Evolutionary conservation across 2,329 filamentous ascomycete genomes (phyloP).

Genomic region (Aspergillus awamori): DNA sequence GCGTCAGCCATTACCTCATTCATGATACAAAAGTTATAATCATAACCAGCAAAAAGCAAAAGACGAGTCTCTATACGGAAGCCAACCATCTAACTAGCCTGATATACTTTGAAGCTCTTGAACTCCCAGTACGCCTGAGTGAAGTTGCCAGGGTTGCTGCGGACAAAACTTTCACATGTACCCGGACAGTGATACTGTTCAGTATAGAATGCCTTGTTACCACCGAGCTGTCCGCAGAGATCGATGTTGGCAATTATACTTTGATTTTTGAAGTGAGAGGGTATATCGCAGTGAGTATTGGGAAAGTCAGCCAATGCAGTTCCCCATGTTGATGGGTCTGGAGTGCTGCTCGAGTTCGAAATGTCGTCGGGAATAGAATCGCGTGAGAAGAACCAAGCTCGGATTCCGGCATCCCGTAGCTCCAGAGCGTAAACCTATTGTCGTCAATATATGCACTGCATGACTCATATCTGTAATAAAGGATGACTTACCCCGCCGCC

Average conservation of each 20-base stretch:
- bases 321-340: conserved; percentile 66
- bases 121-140: conserved; percentile 57
- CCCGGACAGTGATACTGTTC: conserved; percentile 48
- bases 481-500: conserved; percentile 54
- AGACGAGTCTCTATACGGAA: not conserved
- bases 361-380: conserved; percentile 57
- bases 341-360: conserved; percentile 45
- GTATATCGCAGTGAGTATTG: conserved; percentile 62
- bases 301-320: conserved; percentile 67
- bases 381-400: conserved; percentile 64
- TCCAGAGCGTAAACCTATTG: conserved; percentile 60
- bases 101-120: not conserved
- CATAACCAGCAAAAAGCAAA: not conserved
- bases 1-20: not conserved
- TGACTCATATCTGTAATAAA: too few relatives aligned
- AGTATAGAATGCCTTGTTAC: conserved; percentile 35
- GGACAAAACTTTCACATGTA: conserved; percentile 61
- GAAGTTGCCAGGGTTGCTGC: conserved; percentile 60
- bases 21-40: not conserved
- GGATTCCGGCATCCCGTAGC: conserved; percentile 62
- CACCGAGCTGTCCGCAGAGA: conserved; percentile 62
- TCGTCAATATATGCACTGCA: not conserved
- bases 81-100: not conserved
- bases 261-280: conserved; percentile 64
- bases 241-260: conserved; percentile 69